A percentile compares a stretch with the other conserved stretches of the same genome.
Evolutionary conservation across 176 grass and related monocot genomes (phyloP).

Genomic region (Carex myosuroides): DNA sequence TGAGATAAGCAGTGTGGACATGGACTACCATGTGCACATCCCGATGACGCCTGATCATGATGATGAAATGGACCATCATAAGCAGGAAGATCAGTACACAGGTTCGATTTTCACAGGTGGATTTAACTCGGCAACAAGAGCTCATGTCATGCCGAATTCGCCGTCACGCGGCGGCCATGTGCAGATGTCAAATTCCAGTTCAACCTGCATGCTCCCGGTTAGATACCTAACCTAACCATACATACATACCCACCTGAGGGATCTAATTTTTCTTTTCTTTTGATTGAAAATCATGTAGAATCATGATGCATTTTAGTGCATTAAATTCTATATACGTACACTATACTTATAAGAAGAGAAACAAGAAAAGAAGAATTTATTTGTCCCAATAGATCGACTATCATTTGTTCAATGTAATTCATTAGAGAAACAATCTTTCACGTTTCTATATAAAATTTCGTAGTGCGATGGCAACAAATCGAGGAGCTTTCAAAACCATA

Average conservation of each 20-base stretch:
- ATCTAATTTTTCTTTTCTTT: not conserved
- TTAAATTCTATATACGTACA: not conserved
- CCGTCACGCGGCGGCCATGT: not conserved
- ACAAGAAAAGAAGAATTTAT: not conserved
- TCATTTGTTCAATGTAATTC: not conserved
- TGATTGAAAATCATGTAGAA: not conserved
- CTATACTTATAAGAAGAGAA: not conserved
- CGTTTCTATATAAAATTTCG: not conserved
- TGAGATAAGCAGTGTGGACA: slow-evolving; percentile 94
- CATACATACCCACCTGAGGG: not conserved
- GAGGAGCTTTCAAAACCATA: not conserved
- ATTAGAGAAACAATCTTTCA: not conserved
- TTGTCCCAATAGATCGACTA: not conserved
- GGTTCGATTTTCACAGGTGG: slow-evolving; percentile 93
- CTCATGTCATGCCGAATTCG: slow-evolving; percentile 54
- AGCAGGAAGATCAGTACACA: slow-evolving; percentile 62
- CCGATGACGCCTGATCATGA: slow-evolving; percentile 95
- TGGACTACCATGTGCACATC: slow-evolving; percentile 90
- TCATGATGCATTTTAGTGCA: not conserved
- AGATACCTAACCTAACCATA: not conserved
- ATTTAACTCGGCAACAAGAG: slow-evolving; percentile 82
- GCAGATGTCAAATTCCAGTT: slow-evolving; percentile 10
- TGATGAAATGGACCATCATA: slow-evolving; percentile 36
- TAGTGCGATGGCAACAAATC: not conserved
- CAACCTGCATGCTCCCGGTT: slow-evolving; percentile 47